Percentiles rank a stretch among this genome's conserved stretches.
Evolutionary conservation across 208 protist genomes (phyloP).

Genomic region (Strigomonas galati): DNA sequence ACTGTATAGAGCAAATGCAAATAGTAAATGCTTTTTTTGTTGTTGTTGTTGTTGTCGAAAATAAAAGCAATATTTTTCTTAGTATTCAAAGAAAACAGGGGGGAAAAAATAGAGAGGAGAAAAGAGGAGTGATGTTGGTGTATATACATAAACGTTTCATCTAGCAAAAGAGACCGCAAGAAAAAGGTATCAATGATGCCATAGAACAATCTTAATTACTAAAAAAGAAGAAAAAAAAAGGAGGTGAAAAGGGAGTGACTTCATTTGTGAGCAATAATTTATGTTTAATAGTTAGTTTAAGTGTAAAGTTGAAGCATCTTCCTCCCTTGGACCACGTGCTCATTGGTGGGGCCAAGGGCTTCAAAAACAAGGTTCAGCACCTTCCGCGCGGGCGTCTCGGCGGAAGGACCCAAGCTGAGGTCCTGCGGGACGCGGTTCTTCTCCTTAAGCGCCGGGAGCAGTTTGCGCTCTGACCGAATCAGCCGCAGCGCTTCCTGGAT

Average conservation of each 20-base stretch:
- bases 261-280: too few relatives aligned
- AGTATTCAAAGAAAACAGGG: too few relatives aligned
- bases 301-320: conserved; percentile 72
- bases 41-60: neutral
- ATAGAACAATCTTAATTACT: too few relatives aligned
- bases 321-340: conserved; percentile 61
- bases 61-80: too few relatives aligned
- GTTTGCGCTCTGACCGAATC: conserved; percentile 72
- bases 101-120: too few relatives aligned
- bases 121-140: too few relatives aligned
- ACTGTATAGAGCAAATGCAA: neutral
- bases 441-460: conserved; percentile 69
- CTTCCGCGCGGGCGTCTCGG: conserved; percentile 63
- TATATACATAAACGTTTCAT: too few relatives aligned
- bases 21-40: neutral
- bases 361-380: conserved; percentile 72
- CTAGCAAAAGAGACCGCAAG: too few relatives aligned
- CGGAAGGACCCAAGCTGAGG: conserved; percentile 37
- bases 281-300: conserved; percentile 14
- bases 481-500: conserved; percentile 76
- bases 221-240: too few relatives aligned
- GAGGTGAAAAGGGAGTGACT: too few relatives aligned
- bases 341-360: conserved; percentile 55
- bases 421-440: conserved; percentile 47
- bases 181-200: too few relatives aligned